Conservation (phyloP, 305 asterid genomes). For the Striga hermonthica region DNA sequence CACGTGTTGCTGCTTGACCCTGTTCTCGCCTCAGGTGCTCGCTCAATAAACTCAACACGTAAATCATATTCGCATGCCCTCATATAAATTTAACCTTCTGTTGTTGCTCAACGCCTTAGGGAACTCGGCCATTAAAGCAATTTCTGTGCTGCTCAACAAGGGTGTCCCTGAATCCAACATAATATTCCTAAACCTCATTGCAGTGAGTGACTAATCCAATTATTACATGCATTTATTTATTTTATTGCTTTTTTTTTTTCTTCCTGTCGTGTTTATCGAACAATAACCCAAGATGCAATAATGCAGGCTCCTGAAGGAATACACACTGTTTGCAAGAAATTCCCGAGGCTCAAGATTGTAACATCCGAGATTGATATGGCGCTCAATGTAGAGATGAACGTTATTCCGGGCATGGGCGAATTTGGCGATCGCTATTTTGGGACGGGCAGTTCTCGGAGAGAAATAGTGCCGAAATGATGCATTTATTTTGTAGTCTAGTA, state of each 20-base stretch:
- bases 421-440: slow-evolving; percentile 95
- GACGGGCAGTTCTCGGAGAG: slow-evolving; percentile 35
- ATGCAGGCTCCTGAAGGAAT: slow-evolving; percentile 94
- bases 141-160: slow-evolving; percentile 70
- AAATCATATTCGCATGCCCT: neutral
- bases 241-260: too few relatives aligned
- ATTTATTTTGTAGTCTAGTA: too few relatives aligned
- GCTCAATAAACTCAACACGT: neutral
- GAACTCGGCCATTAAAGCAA: slow-evolving; percentile 82
- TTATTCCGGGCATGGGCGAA: slow-evolving; percentile 96
- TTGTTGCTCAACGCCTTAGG: slow-evolving; percentile 39
- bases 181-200: slow-evolving; percentile 82
- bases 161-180: slow-evolving; percentile 88
- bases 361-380: slow-evolving; percentile 81
- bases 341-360: slow-evolving; percentile 72
- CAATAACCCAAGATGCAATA: neutral
- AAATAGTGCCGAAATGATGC: too few relatives aligned
- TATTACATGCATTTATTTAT: neutral
- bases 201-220: slow-evolving; percentile 45
- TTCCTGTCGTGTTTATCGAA: neutral
- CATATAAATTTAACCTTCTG: too few relatives aligned
- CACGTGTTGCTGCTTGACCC: slow-evolving; percentile 90
- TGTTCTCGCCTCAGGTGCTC: slow-evolving; percentile 82
- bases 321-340: slow-evolving; percentile 62
- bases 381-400: slow-evolving; percentile 57